A percentile compares a stretch with the other conserved stretches of the same genome.
phyloP scores from a whole-genome alignment of 2,329 filamentous ascomycete species.

The Apiospora marii region DNA sequence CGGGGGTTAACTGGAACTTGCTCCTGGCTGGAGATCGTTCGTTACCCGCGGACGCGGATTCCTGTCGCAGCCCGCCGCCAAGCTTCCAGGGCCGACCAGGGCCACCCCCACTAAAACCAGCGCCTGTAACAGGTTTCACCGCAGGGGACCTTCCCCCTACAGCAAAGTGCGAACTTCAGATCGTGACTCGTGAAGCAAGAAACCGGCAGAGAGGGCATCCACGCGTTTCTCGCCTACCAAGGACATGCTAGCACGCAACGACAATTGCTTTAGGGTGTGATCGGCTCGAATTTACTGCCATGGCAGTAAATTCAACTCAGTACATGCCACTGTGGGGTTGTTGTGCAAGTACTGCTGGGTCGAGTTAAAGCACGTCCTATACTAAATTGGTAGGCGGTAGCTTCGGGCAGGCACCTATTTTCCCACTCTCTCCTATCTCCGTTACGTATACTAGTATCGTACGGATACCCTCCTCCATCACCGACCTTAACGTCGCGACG shows the following conservation, averaged over 20 bases:
- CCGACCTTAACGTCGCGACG: no score
- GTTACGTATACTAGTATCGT: no score
- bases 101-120: not conserved
- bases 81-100: not conserved
- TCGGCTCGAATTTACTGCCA: no score
- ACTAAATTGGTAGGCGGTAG: no score
- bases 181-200: not conserved
- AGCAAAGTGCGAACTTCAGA: not conserved
- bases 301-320: no score
- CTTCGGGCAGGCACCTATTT: no score
- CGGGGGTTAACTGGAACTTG: no score
- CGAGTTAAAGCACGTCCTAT: no score
- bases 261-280: not conserved
- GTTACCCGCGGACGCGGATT: not conserved
- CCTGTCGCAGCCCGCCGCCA: not conserved
- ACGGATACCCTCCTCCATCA: no score
- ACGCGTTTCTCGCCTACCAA: not conserved
- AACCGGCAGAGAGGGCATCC: not conserved
- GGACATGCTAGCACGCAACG: not conserved
- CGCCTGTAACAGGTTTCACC: constrained; percentile 5
- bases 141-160: not conserved
- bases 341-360: no score
- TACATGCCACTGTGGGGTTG: no score
- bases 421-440: no score
- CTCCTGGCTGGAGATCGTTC: not conserved